Evolutionary conservation across 108 stramenopile genomes (phyloP), one percentile per base, ranked within the genome.

Genomic region (Conticribra weissflogii): DNA sequence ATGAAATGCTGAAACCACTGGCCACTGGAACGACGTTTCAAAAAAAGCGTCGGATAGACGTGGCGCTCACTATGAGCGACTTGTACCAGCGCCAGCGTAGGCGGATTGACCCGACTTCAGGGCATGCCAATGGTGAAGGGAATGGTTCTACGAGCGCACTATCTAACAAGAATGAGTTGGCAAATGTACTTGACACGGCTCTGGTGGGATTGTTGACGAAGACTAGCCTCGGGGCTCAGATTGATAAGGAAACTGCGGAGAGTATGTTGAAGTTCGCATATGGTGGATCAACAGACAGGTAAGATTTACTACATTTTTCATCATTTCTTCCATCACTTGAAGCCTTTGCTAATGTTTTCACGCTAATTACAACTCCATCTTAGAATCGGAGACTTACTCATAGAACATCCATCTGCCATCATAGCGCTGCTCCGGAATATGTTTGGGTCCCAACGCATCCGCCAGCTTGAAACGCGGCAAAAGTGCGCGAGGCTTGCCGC

Each of bases 401-500:
- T 85, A 18, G 34, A 72, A 55, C 78, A 91, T 73, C 89, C 93
- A n/a, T 51, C 83, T 7, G 64, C 89, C 0, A 68, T 91, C 17
- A 68, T 77, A 52, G 78, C 82, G 8, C 62, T 94, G 12, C 61
- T 94, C 46, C 78, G 74, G 9, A 76, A 81, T 54, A 53, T 94
- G 28, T 94, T 87, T 74, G 81, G 83, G 54, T 66, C 84, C 1
- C 63, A 69, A 29, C 70, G 81, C 8, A 66, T 81, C 21, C 71
- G 76, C 24, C 64, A 72, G 32, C 31, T 71, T 3, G 78, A 73
- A 27, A 73, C 72, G 12, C 74, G 82, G 41, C 74, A 73, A 48
- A 94, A 94, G 58, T 92, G 89, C 63, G 87, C 88, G 21, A 61
- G 82, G 59, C 73, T 94, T 23, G 34, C 87, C 28, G 90, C 93